phyloP scores from a whole-genome alignment of 208 protist species.

The Zelonia costaricensis region DNA sequence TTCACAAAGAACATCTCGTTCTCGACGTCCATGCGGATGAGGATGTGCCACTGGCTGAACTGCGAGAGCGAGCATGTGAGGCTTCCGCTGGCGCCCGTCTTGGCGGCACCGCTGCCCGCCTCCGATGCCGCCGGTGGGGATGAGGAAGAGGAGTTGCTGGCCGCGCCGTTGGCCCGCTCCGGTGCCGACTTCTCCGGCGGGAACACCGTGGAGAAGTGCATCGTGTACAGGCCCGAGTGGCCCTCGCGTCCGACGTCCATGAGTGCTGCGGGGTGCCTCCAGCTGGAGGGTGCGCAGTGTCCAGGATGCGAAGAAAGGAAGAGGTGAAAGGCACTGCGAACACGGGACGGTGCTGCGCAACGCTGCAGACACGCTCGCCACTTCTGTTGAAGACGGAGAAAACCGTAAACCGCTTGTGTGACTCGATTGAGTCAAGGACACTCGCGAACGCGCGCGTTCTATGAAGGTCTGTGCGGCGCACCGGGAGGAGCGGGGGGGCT shows the following conservation, averaged over 20 bases:
- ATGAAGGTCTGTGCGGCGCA: no score
- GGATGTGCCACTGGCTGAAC: slow-evolving; percentile 83
- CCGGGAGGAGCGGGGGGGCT: no score
- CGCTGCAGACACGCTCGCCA: no score
- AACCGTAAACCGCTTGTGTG: no score
- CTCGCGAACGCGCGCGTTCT: no score
- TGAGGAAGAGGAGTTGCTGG: slow-evolving; percentile 17
- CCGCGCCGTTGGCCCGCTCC: slow-evolving; percentile 4
- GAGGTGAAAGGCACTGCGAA: not conserved
- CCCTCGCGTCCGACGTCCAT: slow-evolving; percentile 63
- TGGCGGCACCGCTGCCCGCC: not conserved
- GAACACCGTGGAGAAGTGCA: slow-evolving; percentile 82
- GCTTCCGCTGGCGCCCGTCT: slow-evolving; percentile 9
- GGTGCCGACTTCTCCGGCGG: slow-evolving; percentile 33
- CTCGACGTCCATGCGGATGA: slow-evolving; percentile 77
- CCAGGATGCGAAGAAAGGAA: slow-evolving; percentile 5
- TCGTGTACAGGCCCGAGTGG: slow-evolving; percentile 80
- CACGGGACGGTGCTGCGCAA: not conserved
- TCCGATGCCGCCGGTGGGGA: slow-evolving; percentile 7
- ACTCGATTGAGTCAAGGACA: no score
- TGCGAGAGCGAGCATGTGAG: slow-evolving; percentile 47
- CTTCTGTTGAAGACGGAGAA: no score
- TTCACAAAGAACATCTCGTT: slow-evolving; percentile 82
- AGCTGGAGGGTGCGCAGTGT: no score
- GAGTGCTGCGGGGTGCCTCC: no score